These are phyloP conservation scores for Wickerhamomyces canadensis DNA, from an alignment of 805 yeast genomes.

Conservation along the genomic window DNA sequence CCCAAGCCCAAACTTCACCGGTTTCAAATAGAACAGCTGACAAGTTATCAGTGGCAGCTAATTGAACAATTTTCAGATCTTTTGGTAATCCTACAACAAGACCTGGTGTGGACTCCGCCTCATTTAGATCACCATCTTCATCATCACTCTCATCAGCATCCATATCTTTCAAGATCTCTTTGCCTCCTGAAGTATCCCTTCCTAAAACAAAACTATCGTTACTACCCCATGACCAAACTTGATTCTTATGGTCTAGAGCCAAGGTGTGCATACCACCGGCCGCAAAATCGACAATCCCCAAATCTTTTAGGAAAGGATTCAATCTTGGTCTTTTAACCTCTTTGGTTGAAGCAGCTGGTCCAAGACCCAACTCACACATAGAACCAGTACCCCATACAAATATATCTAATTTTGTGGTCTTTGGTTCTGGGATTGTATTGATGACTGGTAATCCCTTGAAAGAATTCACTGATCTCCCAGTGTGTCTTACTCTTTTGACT, in stretches of 20 bases:
- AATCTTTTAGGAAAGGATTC: conserved; percentile 70
- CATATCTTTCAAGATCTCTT: conserved; percentile 62
- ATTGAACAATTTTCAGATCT: conserved; percentile 58
- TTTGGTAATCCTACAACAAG: conserved; percentile 62
- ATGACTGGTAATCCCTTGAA: conserved; percentile 22
- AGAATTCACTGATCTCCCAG: conserved; percentile 25
- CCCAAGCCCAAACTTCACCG: conserved; percentile 97
- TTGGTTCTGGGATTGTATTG: conserved; percentile 21
- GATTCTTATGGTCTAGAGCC: conserved; percentile 70
- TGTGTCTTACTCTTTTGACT: conserved; percentile 21
- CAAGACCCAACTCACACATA: conserved; percentile 97
- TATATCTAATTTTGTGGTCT: conserved; percentile 48
- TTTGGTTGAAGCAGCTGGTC: conserved; percentile 85
- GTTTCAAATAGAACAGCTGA: conserved; percentile 73
- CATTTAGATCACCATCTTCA: conserved; percentile 79
- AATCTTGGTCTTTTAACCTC: conserved; percentile 95
- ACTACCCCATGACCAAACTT: conserved; percentile 98
- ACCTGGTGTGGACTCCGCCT: conserved; percentile 84
- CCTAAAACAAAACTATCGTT: conserved; percentile 92
- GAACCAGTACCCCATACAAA: conserved; percentile 97
- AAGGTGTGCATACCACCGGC: conserved; percentile 96
- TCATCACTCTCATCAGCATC: conserved; percentile 54
- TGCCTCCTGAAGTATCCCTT: conserved; percentile 67
- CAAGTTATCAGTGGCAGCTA: conserved; percentile 89
- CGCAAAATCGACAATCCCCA: conserved; percentile 77